These are phyloP conservation scores for Hericium coralloides DNA, from an alignment of 768 basidiomycete species.

Conservation along the genomic window DNA sequence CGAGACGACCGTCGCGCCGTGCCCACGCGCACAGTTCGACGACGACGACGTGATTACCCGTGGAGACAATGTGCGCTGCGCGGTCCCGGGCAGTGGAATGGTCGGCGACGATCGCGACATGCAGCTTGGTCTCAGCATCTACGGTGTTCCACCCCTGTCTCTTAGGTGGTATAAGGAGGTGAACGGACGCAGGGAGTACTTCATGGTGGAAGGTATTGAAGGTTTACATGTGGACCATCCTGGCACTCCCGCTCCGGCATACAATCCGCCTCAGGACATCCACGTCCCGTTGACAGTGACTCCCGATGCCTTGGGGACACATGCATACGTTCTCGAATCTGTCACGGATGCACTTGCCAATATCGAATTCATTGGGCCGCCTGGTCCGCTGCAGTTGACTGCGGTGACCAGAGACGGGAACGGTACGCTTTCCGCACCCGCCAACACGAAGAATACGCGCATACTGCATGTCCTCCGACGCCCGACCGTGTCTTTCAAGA, in stretches of 20 bases:
- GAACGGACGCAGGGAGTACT: slow-evolving; percentile 57
- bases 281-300: slow-evolving; percentile 61
- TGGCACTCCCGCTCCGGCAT: slow-evolving; percentile 15
- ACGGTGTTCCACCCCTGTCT: slow-evolving; percentile 69
- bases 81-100: slow-evolving; percentile 20
- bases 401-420: slow-evolving; percentile 10
- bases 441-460: slow-evolving; percentile 41
- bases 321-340: slow-evolving; percentile 70
- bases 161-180: slow-evolving; percentile 68
- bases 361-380: slow-evolving; percentile 19
- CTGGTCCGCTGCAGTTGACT: not conserved
- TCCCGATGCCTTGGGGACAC: slow-evolving; percentile 53
- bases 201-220: slow-evolving; percentile 81
- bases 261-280: slow-evolving; percentile 42
- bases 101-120: slow-evolving; percentile 49
- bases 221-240: slow-evolving; percentile 32
- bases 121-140: slow-evolving; percentile 53
- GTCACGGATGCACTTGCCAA: slow-evolving; percentile 83
- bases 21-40: slow-evolving; percentile 66
- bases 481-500: slow-evolving; percentile 62
- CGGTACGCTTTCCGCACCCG: slow-evolving; percentile 14
- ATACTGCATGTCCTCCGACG: slow-evolving; percentile 64
- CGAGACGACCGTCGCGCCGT: slow-evolving; percentile 70
- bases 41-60: slow-evolving; percentile 31
- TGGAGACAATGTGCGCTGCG: slow-evolving; percentile 49